Base-by-base conservation (phyloP, 306 rosid species). In the Chamaecrista fasciculata region DNA sequence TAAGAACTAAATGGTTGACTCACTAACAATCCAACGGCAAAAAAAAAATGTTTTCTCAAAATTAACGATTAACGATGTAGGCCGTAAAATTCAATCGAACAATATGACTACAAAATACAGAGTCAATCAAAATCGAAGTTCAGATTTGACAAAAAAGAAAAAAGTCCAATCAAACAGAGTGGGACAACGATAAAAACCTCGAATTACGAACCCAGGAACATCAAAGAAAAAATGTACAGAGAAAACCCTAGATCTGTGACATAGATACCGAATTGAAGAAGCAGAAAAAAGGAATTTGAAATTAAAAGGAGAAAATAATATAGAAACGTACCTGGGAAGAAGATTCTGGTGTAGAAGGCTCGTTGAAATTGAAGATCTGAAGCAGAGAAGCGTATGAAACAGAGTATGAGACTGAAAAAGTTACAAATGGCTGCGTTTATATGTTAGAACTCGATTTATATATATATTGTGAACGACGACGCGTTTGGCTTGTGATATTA, bases 391-490 rank as follows among this genome's bases (percentile, higher is more conserved):
- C 2, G 33, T 8, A 8, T 12, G 28, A 8, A 46, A 15, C 18
- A 15, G 11, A 10, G 37, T 28, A 24, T 1, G 20, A 28, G 8
- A 12, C 15, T 42, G 2, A 2, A 10, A 16, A 61, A 55, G 1
- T 7, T 10, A 10, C 9, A 46, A 65, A 9, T 28, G 43, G 14
- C 25, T 9, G 12, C 37, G 24, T 63, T 63, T n/a, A 0, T 10
- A n/a, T n/a, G n/a, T 46, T 25, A 25, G 16, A 16, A 44, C 42
- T 44, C 11, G 0, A 23, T 26, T 16, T 16, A 26, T 64, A 25
- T 26, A 14, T 1, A 4, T 0, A n/a, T n/a, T n/a, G n/a, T n/a
- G n/a, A n/a, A n/a, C n/a, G n/a, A 0, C 16, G 37, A 25, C 0
- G 10, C 8, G 8, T 39, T 12, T 42, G 39, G 21, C 33, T 52